A percentile compares a stretch with the other conserved stretches of the same genome.
Evolutionary conservation across 2,329 filamentous ascomycete species (phyloP).

Genomic region (Clonostachys rhizophaga): DNA sequence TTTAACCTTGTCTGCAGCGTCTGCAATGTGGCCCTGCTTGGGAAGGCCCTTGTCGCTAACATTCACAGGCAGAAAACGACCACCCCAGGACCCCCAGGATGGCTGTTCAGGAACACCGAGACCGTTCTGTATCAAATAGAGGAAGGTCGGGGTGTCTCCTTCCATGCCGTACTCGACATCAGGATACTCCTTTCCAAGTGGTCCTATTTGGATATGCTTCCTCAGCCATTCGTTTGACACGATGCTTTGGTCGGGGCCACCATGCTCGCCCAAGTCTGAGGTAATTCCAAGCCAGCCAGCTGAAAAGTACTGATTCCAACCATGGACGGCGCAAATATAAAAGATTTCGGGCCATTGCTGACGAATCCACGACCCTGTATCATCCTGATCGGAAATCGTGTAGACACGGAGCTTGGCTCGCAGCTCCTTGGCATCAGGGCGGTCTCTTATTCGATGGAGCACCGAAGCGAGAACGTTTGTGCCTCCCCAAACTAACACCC

Average conservation of each 20-base stretch:
- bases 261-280: slow-evolving; percentile 22
- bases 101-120: slow-evolving; percentile 39
- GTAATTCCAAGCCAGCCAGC: slow-evolving; percentile 53
- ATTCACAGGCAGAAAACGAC: slow-evolving; percentile 31
- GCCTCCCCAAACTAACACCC: slow-evolving; percentile 49
- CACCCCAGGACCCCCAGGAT: slow-evolving; percentile 43
- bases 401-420: slow-evolving; percentile 42
- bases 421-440: slow-evolving; percentile 24
- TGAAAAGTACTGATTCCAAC: slow-evolving; percentile 47
- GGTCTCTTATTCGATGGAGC: slow-evolving; percentile 18
- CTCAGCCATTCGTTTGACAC: slow-evolving; percentile 43
- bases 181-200: slow-evolving; percentile 36
- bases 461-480: slow-evolving; percentile 46
- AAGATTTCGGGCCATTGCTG: slow-evolving; percentile 46
- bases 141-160: slow-evolving; percentile 44
- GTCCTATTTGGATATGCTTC: slow-evolving; percentile 43
- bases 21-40: slow-evolving; percentile 15
- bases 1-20: slow-evolving; percentile 16
- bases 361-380: slow-evolving; percentile 52
- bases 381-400: slow-evolving; percentile 55
- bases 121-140: slow-evolving; percentile 21
- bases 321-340: slow-evolving; percentile 51
- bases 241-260: slow-evolving; percentile 41
- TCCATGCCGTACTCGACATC: slow-evolving; percentile 46
- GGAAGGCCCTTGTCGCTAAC: slow-evolving; percentile 6